These are phyloP conservation scores for Xerophyta viscosa DNA, from an alignment of 106 monocot species.

Conservation along the genomic window DNA sequence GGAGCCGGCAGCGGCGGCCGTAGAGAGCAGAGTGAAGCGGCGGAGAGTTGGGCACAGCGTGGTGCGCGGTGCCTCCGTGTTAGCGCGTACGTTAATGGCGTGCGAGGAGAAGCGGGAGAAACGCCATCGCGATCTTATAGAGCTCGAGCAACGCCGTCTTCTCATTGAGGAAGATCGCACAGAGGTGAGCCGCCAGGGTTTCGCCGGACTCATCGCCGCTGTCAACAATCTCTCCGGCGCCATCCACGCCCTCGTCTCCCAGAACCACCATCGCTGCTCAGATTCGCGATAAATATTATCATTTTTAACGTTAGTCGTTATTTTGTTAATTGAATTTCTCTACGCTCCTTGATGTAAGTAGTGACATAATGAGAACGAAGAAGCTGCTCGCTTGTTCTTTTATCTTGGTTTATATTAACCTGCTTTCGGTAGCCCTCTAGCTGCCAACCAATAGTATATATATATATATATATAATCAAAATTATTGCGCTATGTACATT, in stretches of 20 bases:
- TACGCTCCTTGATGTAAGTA: background rate
- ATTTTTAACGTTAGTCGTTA: too few species aligned
- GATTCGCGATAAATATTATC: background rate
- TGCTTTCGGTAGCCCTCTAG: too few species aligned
- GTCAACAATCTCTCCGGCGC: slow-evolving; percentile 70
- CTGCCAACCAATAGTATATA: too few species aligned
- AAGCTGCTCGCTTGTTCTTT: too few species aligned
- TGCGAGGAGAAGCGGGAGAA: slow-evolving; percentile 80
- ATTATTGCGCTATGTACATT: too few species aligned
- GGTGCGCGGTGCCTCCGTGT: slow-evolving; percentile 51
- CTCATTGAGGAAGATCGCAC: slow-evolving; percentile 55
- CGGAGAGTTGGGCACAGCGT: slow-evolving; percentile 49
- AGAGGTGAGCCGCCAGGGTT: slow-evolving; percentile 50
- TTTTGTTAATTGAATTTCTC: background rate
- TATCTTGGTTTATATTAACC: too few species aligned
- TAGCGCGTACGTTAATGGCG: slow-evolving; percentile 53
- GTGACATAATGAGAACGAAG: background rate
- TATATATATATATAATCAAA: too few species aligned
- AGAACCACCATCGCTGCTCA: background rate
- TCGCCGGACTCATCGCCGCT: slow-evolving; percentile 54
- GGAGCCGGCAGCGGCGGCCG: slow-evolving; percentile 9
- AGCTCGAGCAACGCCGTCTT: slow-evolving; percentile 72
- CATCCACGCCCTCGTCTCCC: slow-evolving; percentile 64
- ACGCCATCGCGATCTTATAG: slow-evolving; percentile 68
- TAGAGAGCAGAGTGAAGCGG: slow-evolving; percentile 1